Evolutionary conservation across 2,329 filamentous ascomycete species (phyloP), one percentile per base, ranked within the genome.

Genomic region (Neobulgaria alba): DNA sequence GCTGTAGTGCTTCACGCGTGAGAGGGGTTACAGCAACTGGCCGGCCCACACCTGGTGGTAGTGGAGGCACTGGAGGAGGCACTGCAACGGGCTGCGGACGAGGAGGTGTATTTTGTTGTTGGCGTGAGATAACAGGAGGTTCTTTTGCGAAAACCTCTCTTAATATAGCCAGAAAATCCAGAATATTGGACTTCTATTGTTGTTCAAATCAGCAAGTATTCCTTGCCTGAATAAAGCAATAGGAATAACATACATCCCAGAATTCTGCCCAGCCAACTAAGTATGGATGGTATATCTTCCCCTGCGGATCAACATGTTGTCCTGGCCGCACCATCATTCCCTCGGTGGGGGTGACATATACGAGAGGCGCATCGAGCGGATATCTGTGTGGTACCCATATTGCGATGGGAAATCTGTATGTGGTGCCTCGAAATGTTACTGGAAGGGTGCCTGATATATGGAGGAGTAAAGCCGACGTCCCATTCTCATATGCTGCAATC

Each of bases 341-440:
- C 50, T 85, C 82, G 4, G 85, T 86, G 2, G 92, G 89, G 5
- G 80, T 89, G 31, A 96, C 86, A 61, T 95, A 96, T 43, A 83
- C 77, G 34, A 96, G 73, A 1, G 92, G 92, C 1, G 87, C 73
- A 55, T 94, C 86, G 47, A 77, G 73, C 1, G 92, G 92, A 60
- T 96, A 98, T 39, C 79, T 76, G 58, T 94, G 86, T 3, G 92
- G 92, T 33, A 96, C 72, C 90, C 92, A 96, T 74, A 96, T 64
- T 48, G 85, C 84, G 50, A 98, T 70, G 16, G 92, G 92, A 55
- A 96, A 96, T 50, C 86, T 77, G 64, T 96, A 98, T 3, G 80
- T 84, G 19, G 78, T 82, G 57, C 89, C 90, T 55, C 90, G 82
- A 66, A 96, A 98, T 53, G 75, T 71, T 45, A 94, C 89, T n/a